A percentile compares a stretch with the other conserved stretches of the same genome.
phyloP scores from a whole-genome alignment of 768 basidiomycete species.

The Cystofilobasidium bisporidii region DNA sequence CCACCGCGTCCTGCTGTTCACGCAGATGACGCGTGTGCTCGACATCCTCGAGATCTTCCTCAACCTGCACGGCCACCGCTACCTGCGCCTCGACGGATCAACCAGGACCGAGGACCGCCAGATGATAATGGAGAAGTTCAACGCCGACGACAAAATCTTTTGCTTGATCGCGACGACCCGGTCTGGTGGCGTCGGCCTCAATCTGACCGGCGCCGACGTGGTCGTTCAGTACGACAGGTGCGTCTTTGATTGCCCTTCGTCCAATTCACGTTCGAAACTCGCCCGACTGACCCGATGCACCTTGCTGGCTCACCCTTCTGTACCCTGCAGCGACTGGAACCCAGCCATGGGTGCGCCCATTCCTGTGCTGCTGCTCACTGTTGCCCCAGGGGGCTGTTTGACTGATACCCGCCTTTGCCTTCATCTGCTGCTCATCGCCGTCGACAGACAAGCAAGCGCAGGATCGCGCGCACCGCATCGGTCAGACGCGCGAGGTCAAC shows the following conservation, averaged over 20 bases:
- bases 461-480: constrained; percentile 38
- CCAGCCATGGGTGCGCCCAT: constrained; percentile 3
- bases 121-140: constrained; percentile 45
- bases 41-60: constrained; percentile 91
- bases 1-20: constrained; percentile 87
- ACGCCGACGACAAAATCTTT: constrained; percentile 42
- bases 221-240: constrained; percentile 45
- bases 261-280: neutral
- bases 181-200: constrained; percentile 72
- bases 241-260: constrained; percentile 37
- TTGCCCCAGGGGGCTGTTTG: neutral
- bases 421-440: too few relatives aligned
- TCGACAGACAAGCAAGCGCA: constrained; percentile 20
- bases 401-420: neutral
- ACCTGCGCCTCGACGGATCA: constrained; percentile 85
- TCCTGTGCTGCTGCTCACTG: neutral
- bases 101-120: constrained; percentile 86
- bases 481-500: constrained; percentile 72
- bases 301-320: too few relatives aligned
- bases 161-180: constrained; percentile 44
- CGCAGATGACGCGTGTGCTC: constrained; percentile 89
- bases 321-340: constrained; percentile 5
- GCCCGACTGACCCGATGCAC: too few relatives aligned
- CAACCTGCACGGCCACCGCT: constrained; percentile 84
- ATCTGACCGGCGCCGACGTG: constrained; percentile 50